Base-by-base conservation (phyloP, 495 filamentous ascomycete genomes). In the Bacidia rubella region DNA sequence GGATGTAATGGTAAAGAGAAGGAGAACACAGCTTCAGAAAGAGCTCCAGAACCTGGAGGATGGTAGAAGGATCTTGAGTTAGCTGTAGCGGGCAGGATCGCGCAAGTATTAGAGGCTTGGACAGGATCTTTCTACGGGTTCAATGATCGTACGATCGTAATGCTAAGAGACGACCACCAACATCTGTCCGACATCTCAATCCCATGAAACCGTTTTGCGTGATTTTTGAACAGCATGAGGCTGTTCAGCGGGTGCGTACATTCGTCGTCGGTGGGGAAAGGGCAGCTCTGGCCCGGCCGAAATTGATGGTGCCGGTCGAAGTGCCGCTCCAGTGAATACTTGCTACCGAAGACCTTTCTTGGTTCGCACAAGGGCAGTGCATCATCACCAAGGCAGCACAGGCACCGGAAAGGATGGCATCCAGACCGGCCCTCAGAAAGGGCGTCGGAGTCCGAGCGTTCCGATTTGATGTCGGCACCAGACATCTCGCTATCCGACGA, bases 31-130 rank as follows among this genome's bases (percentile, higher is more conserved):
- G 0, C 32, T 77, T 35, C 57, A 39, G 4, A 64, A 65, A 44
- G 63, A 73, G 53, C 64, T 74, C 10, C 49, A 53, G 20, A 68
- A 67, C 38, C 60, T 76, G 12, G 61, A 70, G 39, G 58, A 61
- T 9, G 69, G 65, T 10, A 62, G 58, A 49, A 65, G 60, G 41
- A 66, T 71, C 2, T 29, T 51, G n/a, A n/a, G n/a, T n/a, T n/a
- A n/a, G n/a, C n/a, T n/a, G n/a, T n/a, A n/a, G n/a, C n/a, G n/a
- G n/a, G n/a, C n/a, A n/a, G n/a, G n/a, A n/a, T n/a, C n/a, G n/a
- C n/a, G n/a, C n/a, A n/a, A n/a, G n/a, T n/a, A n/a, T n/a, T n/a
- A n/a, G n/a, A n/a, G n/a, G n/a, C n/a, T n/a, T n/a, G n/a, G n/a
- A n/a, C n/a, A n/a, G n/a, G n/a, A n/a, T n/a, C n/a, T n/a, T n/a